Percentiles rank a stretch among this genome's conserved stretches.
Conservation (phyloP, 2,329 filamentous ascomycete species). For the Pestalotiopsis sp. region DNA sequence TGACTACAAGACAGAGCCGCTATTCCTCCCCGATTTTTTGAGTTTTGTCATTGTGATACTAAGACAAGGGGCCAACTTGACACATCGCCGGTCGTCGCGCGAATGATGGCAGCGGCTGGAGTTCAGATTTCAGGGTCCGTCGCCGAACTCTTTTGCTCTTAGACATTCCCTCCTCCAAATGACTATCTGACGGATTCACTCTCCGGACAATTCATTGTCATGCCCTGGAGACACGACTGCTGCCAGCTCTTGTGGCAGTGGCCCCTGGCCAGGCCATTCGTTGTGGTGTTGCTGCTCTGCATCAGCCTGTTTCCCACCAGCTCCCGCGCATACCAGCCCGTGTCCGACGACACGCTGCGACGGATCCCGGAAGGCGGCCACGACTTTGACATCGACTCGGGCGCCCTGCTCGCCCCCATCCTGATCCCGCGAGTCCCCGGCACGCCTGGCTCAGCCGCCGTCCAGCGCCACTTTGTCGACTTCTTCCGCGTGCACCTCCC, state of each 20-base stretch:
- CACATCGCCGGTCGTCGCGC: neutral
- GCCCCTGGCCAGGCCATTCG: neutral
- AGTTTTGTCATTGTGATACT: neutral
- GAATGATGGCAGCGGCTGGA: neutral
- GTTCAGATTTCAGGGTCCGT: neutral
- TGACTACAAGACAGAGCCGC: neutral
- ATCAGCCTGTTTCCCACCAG: constrained; percentile 21
- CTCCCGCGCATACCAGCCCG: constrained; percentile 36
- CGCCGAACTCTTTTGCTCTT: neutral
- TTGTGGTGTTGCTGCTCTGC: constrained; percentile 17
- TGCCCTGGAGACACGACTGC: neutral
- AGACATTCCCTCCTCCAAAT: neutral
- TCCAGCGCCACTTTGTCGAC: constrained; percentile 78
- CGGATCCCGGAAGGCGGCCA: constrained; percentile 69
- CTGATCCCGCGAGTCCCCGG: constrained; percentile 86
- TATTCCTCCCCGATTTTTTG: neutral
- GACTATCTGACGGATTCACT: neutral
- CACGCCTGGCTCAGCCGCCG: constrained; percentile 70
- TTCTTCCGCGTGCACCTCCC: constrained; percentile 79
- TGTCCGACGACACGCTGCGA: constrained; percentile 75
- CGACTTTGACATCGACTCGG: constrained; percentile 77
- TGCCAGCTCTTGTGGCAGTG: neutral
- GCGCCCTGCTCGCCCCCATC: constrained; percentile 80
- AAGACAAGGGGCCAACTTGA: neutral
- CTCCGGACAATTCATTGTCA: neutral